Base-by-base conservation (phyloP, 768 basidiomycete genomes). In the Leccinum ochraceum region DNA sequence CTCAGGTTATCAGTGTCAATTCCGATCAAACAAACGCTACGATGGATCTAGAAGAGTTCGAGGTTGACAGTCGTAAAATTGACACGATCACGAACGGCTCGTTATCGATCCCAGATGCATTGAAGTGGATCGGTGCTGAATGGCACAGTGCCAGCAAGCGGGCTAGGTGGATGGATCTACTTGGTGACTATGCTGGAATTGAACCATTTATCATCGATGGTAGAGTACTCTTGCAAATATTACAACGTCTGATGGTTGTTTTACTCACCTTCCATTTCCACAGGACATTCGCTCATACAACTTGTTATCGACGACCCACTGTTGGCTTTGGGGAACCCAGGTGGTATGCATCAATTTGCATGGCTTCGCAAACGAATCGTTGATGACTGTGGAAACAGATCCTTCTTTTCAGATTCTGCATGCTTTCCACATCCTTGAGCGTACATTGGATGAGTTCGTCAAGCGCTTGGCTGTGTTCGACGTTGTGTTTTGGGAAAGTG, bases 131-230 rank as follows among this genome's bases (percentile, higher is more conserved):
- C 7, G 78, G 80, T 63, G 62, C 60, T 14, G 59, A 59, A 50
- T 83, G 82, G 82, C 77, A 34, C 32, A 34, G 32, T 34, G 32
- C 71, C 28, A 74, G 71, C 67, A 73, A 76, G 59, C 60, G 67
- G 28, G 79, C 77, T 13, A 68, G 83, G 59, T 83, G 82, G 84
- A 88, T 89, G 87, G 88, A 89, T 69, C 76, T 89, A 9, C 72
- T 89, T 30, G 86, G 87, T 4, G 88, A 88, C 66, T 89, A 88
- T 69, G 87, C 85, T 22, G 88, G 88, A 1, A 79, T 68, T 37
- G 88, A 90, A 67, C 78, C 79, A 16, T 90, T 90, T 66, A 66
- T 88, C 44, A 76, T 90, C 59, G 86, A 89, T 69, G 87, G 87
- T 84, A 68, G 17, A 28, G 58, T 39, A 68, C 63, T 46, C 1